phyloP scores from a whole-genome alignment of 1,284 basidiomycete genomes.

The Blastosporella zonata region DNA sequence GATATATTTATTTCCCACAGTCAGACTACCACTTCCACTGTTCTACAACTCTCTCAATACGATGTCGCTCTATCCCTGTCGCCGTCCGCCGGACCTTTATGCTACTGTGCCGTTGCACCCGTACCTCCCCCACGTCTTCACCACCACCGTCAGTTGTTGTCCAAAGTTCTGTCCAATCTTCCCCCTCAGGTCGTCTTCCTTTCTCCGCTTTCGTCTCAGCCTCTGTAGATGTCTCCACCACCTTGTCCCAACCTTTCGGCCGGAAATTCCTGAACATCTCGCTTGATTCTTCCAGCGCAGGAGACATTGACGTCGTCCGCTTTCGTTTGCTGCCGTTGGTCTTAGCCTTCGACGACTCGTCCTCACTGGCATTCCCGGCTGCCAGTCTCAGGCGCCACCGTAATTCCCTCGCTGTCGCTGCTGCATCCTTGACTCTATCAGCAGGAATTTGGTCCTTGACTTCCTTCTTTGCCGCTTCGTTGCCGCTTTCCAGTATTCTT shows the following conservation, averaged over 20 bases:
- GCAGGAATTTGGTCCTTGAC: slow-evolving; percentile 76
- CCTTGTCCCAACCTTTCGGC: slow-evolving; percentile 61
- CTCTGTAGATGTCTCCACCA: slow-evolving; percentile 41
- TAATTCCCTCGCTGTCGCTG: slow-evolving; percentile 76
- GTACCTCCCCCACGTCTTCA: slow-evolving; percentile 44
- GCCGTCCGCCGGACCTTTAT: slow-evolving; percentile 57
- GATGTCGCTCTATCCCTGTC: slow-evolving; percentile 63
- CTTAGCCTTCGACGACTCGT: slow-evolving; percentile 42
- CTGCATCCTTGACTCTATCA: slow-evolving; percentile 78
- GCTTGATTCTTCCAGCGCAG: slow-evolving; percentile 24
- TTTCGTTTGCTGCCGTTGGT: slow-evolving; percentile 51
- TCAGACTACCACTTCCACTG: slow-evolving; percentile 55
- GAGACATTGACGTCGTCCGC: slow-evolving; percentile 38
- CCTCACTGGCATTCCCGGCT: slow-evolving; percentile 65
- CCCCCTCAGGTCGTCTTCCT: slow-evolving; percentile 30
- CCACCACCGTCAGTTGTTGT: slow-evolving; percentile 20
- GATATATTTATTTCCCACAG: slow-evolving; percentile 25
- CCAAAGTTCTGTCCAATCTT: slow-evolving; percentile 24
- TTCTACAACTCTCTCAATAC: slow-evolving; percentile 64
- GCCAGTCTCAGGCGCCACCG: slow-evolving; percentile 74
- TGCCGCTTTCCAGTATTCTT: slow-evolving; percentile 63
- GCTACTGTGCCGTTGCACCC: slow-evolving; percentile 46
- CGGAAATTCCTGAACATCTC: slow-evolving; percentile 61
- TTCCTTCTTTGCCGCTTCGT: slow-evolving; percentile 63
- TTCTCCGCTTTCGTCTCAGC: slow-evolving; percentile 33